Evolutionary conservation across 176 grass and related monocot species (phyloP).

Genomic region (Hsuehochloa calcarea): DNA sequence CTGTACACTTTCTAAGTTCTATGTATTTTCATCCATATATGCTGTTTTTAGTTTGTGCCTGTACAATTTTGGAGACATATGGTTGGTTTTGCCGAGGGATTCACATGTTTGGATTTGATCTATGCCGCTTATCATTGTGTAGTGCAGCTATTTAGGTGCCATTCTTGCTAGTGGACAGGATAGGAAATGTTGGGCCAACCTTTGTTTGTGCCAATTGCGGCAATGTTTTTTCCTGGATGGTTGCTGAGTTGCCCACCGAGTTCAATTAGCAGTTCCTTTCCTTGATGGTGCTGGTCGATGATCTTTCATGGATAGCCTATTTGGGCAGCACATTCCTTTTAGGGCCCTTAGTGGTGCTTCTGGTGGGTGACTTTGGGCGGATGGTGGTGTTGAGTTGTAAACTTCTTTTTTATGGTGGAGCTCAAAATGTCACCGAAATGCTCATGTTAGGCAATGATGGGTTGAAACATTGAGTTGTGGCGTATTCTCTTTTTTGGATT

Average conservation of each 20-base stretch:
- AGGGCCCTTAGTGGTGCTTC: not conserved
- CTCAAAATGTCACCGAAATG: not conserved
- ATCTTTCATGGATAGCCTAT: not conserved
- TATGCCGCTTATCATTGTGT: not conserved
- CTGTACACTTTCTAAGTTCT: not conserved
- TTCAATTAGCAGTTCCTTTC: not conserved
- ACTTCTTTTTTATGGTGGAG: not conserved
- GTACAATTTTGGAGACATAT: not conserved
- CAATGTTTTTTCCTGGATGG: not conserved
- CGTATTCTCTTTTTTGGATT: not conserved
- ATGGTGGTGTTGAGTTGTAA: not conserved
- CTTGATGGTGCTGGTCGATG: not conserved
- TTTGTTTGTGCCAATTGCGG: conserved; percentile 3
- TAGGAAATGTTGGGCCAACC: not conserved
- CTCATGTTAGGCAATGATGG: not conserved
- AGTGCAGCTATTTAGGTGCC: not conserved
- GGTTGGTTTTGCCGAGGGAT: not conserved
- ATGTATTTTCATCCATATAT: not conserved
- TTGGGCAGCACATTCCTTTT: not conserved
- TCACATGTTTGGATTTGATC: not conserved
- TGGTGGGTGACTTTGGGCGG: not conserved
- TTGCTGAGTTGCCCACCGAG: not conserved
- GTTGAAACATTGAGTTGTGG: not conserved
- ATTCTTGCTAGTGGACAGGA: not conserved
- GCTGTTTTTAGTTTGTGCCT: not conserved